phyloP scores from a whole-genome alignment of 805 yeast genomes.

The Saccharomycopsis javanensis region DNA sequence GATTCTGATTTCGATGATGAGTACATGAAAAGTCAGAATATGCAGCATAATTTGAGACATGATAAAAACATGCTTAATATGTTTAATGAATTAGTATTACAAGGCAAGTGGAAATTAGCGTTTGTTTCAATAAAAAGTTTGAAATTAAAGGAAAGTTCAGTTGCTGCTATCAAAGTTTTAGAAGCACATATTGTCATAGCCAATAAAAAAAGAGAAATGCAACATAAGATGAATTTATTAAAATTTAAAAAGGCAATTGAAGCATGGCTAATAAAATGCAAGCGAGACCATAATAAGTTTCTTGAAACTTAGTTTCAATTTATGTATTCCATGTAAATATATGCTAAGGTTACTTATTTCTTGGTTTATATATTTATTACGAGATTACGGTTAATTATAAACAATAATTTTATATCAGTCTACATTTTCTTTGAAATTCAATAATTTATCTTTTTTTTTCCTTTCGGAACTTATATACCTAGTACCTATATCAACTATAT shows the following conservation, averaged over 20 bases:
- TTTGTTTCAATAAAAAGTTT: constrained; percentile 11
- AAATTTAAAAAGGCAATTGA: not conserved
- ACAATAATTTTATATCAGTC: too few relatives aligned
- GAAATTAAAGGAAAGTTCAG: constrained; percentile 8
- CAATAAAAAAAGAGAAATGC: not conserved
- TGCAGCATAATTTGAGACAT: constrained; percentile 3
- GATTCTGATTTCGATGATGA: not conserved
- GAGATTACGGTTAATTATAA: too few relatives aligned
- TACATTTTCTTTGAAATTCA: not conserved
- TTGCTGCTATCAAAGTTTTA: constrained; percentile 11
- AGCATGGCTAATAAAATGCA: not conserved
- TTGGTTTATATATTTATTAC: too few relatives aligned
- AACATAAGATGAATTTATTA: not conserved
- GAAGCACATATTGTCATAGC: not conserved
- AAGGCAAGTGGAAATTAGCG: constrained; percentile 7
- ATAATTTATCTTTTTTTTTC: not conserved
- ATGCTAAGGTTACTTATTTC: too few relatives aligned
- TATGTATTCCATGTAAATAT: too few relatives aligned
- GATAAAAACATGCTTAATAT: constrained; percentile 12
- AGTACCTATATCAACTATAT: too few relatives aligned
- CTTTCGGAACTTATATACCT: not conserved
- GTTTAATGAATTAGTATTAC: constrained; percentile 6
- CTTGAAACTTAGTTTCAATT: not conserved
- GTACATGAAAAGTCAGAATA: not conserved
- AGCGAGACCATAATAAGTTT: not conserved